Base-by-base conservation (phyloP, 441 rosid genomes). In the Populus hybrid region DNA sequence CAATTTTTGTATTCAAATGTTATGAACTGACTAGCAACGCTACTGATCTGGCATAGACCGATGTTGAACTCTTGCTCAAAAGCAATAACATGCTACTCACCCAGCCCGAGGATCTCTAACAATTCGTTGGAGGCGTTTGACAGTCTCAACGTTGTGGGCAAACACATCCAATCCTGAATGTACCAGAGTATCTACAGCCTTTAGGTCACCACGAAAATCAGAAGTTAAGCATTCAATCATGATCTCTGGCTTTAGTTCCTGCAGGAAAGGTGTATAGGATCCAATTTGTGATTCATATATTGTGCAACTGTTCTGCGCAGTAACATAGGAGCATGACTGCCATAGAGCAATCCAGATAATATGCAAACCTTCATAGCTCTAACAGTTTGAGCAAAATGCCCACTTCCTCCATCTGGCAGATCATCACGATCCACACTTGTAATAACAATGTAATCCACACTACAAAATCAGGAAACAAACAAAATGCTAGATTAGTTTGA, bases 101-200 rank as follows among this genome's bases (percentile, higher is more conserved):
- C 98, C 97, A 76, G 99, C 99, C 69, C 98, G 93, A 74, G 98
- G 98, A 85, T 96, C 99, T 82, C 99, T 90, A 76, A 96, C 98
- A 81, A 96, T 89, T 84, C 98, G 92, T 81, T 96, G 97, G 11
- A 94, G 98, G 81, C 95, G 87, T 82, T 88, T 92, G 81, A 96
- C 99, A 81, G 99, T 96, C 88, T 96, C 99, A 65, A 94, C 74
- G 72, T 94, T 94, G 85, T 94, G 99, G 59, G 98, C 98, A 83
- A 96, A 94, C 76, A 96, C 98, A 85, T 96, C 99, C 83, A 96
- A 81, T 57, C 98, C 99, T 0, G 96, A 94, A 84, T 88, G 91
- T 32, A 84, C 94, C 77, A 96, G 88, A 70, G 87, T 78, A 57
- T 94, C 94, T n/a, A 96, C 92, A 83, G 98, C 98, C 83, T 83